A percentile compares a stretch with the other conserved stretches of the same genome.
phyloP scores from a whole-genome alignment of 208 protist species.

The Acanthamoeba healyi region DNA sequence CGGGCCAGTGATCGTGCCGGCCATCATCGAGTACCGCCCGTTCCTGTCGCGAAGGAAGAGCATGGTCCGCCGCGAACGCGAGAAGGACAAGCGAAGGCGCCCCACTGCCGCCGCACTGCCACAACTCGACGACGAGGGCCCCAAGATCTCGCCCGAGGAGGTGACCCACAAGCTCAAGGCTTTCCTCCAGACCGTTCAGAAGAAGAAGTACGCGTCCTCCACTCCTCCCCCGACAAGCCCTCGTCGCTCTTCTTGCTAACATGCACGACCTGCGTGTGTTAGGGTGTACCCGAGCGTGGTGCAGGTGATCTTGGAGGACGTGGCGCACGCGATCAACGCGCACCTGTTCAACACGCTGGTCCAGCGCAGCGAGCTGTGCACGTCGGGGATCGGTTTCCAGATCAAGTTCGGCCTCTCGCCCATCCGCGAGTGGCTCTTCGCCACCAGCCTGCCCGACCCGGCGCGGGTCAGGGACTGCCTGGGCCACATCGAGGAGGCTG shows the following conservation, averaged over 20 bases:
- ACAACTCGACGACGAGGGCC: neutral
- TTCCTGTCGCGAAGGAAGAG: slow-evolving; percentile 45
- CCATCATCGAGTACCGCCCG: slow-evolving; percentile 54
- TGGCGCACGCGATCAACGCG: slow-evolving; percentile 44
- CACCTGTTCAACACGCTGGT: slow-evolving; percentile 50
- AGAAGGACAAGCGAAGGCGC: neutral
- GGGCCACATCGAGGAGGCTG: slow-evolving; percentile 52
- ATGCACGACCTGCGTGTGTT: no score
- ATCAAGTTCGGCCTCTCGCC: slow-evolving; percentile 62
- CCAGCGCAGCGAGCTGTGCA: slow-evolving; percentile 16
- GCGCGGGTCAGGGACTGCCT: neutral
- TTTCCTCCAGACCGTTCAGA: slow-evolving; percentile 10
- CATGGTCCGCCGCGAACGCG: slow-evolving; percentile 62
- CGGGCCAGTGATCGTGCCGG: slow-evolving; percentile 26
- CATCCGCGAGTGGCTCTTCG: slow-evolving; percentile 31
- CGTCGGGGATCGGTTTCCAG: slow-evolving; percentile 5
- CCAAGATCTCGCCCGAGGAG: slow-evolving; percentile 9
- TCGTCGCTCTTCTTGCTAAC: neutral
- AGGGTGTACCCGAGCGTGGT: slow-evolving; percentile 35
- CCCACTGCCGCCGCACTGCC: neutral
- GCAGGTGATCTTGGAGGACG: slow-evolving; percentile 51
- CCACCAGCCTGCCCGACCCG: slow-evolving; percentile 8
- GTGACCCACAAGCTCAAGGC: neutral
- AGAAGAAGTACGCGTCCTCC: slow-evolving; percentile 18
- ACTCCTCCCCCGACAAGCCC: no score